Evolutionary conservation across 768 basidiomycete species (phyloP).

Genomic region (Phylloporus rhodoxanthus): DNA sequence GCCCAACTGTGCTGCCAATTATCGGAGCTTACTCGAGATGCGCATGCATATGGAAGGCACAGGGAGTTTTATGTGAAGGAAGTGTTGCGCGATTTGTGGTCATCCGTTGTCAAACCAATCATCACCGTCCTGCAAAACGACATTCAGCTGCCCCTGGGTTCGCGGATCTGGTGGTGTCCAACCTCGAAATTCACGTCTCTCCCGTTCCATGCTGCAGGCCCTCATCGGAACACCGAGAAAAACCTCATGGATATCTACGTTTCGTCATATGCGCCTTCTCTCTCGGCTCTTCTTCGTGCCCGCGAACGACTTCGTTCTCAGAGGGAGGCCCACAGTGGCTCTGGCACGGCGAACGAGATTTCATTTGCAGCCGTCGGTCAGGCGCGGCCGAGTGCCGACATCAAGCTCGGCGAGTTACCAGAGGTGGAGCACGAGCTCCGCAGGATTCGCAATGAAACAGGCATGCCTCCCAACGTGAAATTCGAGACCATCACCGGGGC

Average conservation of each 20-base stretch:
- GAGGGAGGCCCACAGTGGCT: no score
- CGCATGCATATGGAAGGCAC: neutral
- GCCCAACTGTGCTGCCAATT: neutral
- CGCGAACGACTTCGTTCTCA: neutral
- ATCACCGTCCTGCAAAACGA: neutral
- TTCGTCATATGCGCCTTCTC: neutral
- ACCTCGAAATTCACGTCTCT: neutral
- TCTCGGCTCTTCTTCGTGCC: neutral
- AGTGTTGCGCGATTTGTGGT: neutral
- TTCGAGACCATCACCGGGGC: neutral
- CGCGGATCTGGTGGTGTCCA: neutral
- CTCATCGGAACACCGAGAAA: neutral
- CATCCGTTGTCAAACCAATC: neutral
- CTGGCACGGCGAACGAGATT: neutral
- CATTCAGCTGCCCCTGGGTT: neutral
- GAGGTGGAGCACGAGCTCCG: neutral
- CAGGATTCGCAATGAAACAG: neutral
- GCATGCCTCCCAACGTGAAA: neutral
- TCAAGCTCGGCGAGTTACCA: neutral
- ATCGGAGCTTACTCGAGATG: neutral
- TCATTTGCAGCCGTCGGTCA: neutral
- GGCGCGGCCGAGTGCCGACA: neutral
- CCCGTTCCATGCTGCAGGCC: neutral
- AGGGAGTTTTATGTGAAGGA: neutral
- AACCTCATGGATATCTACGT: neutral